Evolutionary conservation across 306 rosid genomes (phyloP), one percentile per base, ranked within the genome.

Genomic region (Vigna radiata): DNA sequence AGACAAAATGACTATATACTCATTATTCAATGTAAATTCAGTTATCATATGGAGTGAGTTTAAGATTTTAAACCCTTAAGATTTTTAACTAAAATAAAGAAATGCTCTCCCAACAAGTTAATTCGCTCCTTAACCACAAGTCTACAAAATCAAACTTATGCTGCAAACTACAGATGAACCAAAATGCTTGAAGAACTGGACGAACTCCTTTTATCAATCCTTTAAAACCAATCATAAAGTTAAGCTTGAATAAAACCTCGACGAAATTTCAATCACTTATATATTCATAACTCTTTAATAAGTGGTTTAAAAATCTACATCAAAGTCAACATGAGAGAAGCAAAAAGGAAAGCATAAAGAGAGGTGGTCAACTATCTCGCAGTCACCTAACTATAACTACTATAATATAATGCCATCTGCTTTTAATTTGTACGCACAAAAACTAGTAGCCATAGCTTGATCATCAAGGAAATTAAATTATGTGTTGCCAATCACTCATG

Each of bases 161-260:
- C 46, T 54, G 50, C 43, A 41, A 1, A 43, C 33, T 52, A 19
- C 58, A 36, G 33, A 62, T 46, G 44, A 54, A 56, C 48, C 75
- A 66, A 58, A 15, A 68, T 39, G 48, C 81, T 61, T 61, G 67
- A 67, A 73, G 48, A 70, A 62, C 62, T 76, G 53, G 41, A 69
- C 52, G 59, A 7, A n/a, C 60, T 47, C 55, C 54, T 55, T 71
- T 62, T 14, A n/a, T 52, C 12, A 12, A 61, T 58, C 63, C 16
- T 60, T 79, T 60, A 23, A 25, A 55, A 33, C 54, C 27, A 52
- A 79, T 16, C 39, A 49, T n/a, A 39, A 70, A 58, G 36, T 53
- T 44, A 65, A 15, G 11, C 62, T 54, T 29, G 69, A 66, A 80
- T 21, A 64, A 64, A 71, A 72, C 33, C 58, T 69, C 37, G 36